Evolutionary conservation across 2,329 filamentous ascomycete species (phyloP), one percentile per base, ranked within the genome.

Genomic region (Teratosphaeria zuluensis): DNA sequence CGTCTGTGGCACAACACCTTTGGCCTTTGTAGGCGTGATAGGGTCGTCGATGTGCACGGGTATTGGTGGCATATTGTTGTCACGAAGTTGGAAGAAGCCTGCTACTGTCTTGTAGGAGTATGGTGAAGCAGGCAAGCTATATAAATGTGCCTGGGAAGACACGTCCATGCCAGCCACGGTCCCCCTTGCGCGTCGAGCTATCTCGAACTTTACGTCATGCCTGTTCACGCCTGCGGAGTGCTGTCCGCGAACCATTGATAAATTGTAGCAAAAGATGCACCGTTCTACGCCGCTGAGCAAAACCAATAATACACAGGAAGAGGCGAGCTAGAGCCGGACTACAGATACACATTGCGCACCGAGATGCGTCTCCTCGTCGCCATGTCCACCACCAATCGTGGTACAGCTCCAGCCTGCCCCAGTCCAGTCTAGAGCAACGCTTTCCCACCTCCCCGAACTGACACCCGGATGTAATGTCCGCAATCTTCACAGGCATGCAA

Each of bases 31-130:
- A 4, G 77, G 70, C 12, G 69, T 69, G 62, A 80, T 78, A 56
- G 77, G 77, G 28, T 73, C 73, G 62, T 79, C 70, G 58, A 75
- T 74, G 71, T 78, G 75, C 58, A 78, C 71, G 51, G 71, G 75
- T 52, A 79, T 74, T 12, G 76, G 76, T 12, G 77, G 75, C 77
- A 79, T 79, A 11, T 48, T 73, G 59, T 24, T 33, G 12, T 51
- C 56, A 8, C 12, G 53, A 12, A 21, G 33, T 8, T 6, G 12
- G 28, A 19, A 35, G 30, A 32, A 59, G 28, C 4, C 51, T 11
- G 24, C 42, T 59, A 38, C 51, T 60, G 57, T 51, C 35, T 38
- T 33, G 57, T 61, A 35, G 56, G 51, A 55, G 51, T 42, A 35
- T 57, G 53, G 42, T 51, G 57, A 38, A 9, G 55, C 19, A 52